phyloP scores from a whole-genome alignment of 768 basidiomycete species.

The Leccinellum rugosiceps region DNA sequence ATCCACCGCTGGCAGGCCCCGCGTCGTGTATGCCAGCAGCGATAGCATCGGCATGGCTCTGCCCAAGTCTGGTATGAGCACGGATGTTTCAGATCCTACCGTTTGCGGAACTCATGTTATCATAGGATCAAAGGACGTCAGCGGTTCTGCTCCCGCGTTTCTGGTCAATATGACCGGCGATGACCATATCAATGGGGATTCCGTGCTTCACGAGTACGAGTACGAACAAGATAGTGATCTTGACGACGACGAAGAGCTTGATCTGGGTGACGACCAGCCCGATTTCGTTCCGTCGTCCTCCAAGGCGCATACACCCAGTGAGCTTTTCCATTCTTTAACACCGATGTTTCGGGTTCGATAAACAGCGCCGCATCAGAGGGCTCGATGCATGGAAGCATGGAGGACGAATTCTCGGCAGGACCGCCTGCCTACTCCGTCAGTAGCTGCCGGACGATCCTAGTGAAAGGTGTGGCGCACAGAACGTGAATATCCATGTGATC shows the following conservation, averaged over 20 bases:
- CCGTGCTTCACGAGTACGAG: constrained; percentile 25
- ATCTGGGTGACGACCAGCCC: neutral
- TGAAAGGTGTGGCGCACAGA: constrained; percentile 27
- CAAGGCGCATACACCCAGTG: constrained; percentile 5
- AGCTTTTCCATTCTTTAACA: neutral
- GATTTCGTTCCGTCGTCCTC: constrained; percentile 1
- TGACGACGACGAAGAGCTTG: constrained; percentile 20
- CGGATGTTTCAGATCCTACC: neutral
- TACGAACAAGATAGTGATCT: constrained; percentile 31
- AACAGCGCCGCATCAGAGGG: neutral
- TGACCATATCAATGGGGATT: constrained; percentile 14
- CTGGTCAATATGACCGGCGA: constrained; percentile 23
- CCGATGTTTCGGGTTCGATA: neutral
- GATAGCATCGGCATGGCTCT: constrained; percentile 14
- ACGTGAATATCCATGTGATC: constrained; percentile 19
- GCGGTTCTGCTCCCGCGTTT: constrained; percentile 10
- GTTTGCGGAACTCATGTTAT: neutral
- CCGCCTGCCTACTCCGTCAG: constrained; percentile 24
- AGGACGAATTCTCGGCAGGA: neutral
- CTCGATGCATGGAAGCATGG: neutral
- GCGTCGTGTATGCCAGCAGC: constrained; percentile 23
- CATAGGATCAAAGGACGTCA: constrained; percentile 5
- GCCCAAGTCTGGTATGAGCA: constrained; percentile 17
- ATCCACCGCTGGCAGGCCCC: constrained; percentile 18
- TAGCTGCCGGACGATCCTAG: constrained; percentile 24